These are phyloP conservation scores for Chiua virens DNA, from an alignment of 768 basidiomycete species.

Conservation along the genomic window DNA sequence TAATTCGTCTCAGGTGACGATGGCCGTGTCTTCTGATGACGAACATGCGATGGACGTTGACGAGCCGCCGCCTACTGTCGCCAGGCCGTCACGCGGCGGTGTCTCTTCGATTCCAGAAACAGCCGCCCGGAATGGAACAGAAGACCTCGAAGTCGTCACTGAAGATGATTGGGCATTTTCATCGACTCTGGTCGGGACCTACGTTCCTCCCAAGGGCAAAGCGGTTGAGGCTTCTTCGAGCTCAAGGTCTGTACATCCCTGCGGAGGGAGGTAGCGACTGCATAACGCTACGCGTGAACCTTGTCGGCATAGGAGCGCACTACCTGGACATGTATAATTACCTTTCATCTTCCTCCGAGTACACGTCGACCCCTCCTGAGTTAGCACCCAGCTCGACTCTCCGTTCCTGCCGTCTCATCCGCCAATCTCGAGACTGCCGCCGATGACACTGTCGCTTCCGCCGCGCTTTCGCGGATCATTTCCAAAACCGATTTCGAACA, in stretches of 20 bases:
- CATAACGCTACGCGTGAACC: conserved; percentile 20
- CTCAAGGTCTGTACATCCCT: background rate
- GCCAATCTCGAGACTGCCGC: conserved; percentile 39
- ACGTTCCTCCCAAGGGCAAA: conserved; percentile 15
- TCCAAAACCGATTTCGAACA: conserved; percentile 78
- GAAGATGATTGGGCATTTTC: conserved; percentile 23
- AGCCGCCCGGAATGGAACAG: background rate
- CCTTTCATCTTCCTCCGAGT: background rate
- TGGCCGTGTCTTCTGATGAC: conserved; percentile 22
- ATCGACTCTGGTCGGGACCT: conserved; percentile 27
- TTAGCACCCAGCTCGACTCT: conserved; percentile 10
- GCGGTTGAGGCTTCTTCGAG: background rate
- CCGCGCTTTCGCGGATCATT: conserved; percentile 80
- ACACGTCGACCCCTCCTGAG: background rate
- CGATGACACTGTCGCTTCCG: conserved; percentile 55
- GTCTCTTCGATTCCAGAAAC: background rate
- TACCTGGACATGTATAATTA: conserved; percentile 19
- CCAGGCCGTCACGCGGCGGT: conserved; percentile 4
- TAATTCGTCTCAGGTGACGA: conserved; percentile 19
- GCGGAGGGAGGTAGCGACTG: background rate
- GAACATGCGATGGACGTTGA: conserved; percentile 30
- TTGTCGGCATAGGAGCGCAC: conserved; percentile 19
- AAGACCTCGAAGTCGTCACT: conserved; percentile 2
- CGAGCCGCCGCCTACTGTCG: conserved; percentile 17
- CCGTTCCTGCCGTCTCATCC: conserved; percentile 23